A percentile compares a stretch with the other conserved stretches of the same genome.
Conservation (phyloP, 148 eudicot species). For the Camellia granthamiana region DNA sequence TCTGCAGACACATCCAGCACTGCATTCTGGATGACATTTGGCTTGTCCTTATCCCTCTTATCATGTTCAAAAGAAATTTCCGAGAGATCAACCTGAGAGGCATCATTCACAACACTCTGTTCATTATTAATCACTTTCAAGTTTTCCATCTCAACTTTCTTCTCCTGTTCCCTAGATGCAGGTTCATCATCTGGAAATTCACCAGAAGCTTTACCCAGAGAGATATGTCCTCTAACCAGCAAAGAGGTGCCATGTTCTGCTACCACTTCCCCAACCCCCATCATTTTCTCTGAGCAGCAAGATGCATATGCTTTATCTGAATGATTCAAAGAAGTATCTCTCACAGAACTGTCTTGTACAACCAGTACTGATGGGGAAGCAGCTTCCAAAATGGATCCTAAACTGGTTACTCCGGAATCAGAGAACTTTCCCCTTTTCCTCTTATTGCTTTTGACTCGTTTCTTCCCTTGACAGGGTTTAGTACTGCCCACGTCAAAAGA, state of each 20-base stretch:
- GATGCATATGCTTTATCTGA: slow-evolving; percentile 8
- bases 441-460: not conserved
- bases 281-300: slow-evolving; percentile 6
- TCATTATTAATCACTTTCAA: not conserved
- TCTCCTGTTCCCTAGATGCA: slow-evolving; percentile 4
- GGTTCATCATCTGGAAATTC: not conserved
- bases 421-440: slow-evolving; percentile 1
- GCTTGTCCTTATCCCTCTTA: not conserved
- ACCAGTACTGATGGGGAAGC: not conserved
- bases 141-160: not conserved
- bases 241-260: slow-evolving; percentile 1
- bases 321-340: not conserved
- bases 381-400: slow-evolving; percentile 1
- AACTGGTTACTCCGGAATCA: not conserved
- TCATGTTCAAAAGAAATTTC: slow-evolving; percentile 12
- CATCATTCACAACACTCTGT: slow-evolving; percentile 15
- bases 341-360: slow-evolving; percentile 3
- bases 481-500: no score
- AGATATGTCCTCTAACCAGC: not conserved
- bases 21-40: slow-evolving; percentile 8
- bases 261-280: slow-evolving; percentile 8
- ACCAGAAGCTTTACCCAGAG: not conserved
- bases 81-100: not conserved
- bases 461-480: no score
- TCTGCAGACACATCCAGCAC: not conserved